A percentile compares a stretch with the other conserved stretches of the same genome.
Conservation (phyloP, 2,329 filamentous ascomycete species). For the Apiospora aurea region DNA sequence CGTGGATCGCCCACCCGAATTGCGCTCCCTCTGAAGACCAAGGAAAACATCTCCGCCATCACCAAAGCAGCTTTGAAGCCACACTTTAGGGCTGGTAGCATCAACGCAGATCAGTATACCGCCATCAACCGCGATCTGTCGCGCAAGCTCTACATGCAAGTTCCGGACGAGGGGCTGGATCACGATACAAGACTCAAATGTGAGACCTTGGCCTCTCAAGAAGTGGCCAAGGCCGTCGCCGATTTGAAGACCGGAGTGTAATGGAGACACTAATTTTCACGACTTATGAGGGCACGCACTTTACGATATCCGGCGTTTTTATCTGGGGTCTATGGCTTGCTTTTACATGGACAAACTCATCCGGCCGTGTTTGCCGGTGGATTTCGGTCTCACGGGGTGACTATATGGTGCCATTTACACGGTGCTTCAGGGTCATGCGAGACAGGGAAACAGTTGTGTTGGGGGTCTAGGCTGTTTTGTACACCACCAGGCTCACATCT, state of each 20-base stretch:
- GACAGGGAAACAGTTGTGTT: conserved; percentile 13
- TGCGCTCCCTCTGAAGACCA: conserved; percentile 78
- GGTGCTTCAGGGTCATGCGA: conserved; percentile 15
- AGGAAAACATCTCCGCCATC: conserved; percentile 87
- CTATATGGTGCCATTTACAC: conserved; percentile 6
- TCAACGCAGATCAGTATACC: conserved; percentile 90
- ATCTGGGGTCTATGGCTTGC: conserved; percentile 28
- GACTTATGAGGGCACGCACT: conserved; percentile 27
- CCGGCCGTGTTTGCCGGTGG: neutral
- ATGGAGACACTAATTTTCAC: conserved; percentile 29
- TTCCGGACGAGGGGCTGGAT: conserved; percentile 64
- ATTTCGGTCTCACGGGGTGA: conserved; percentile 3
- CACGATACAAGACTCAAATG: conserved; percentile 72
- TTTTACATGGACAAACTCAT: conserved; percentile 25
- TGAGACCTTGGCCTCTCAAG: conserved; percentile 78
- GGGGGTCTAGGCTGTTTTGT: conserved; percentile 11
- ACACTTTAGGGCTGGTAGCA: conserved; percentile 78
- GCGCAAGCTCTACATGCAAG: conserved; percentile 81
- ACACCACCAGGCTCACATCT: conserved; percentile 3
- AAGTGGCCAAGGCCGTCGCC: conserved; percentile 79
- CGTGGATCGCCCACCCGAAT: conserved; percentile 67
- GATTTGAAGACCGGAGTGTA: conserved; percentile 31
- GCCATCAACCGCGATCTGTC: conserved; percentile 91
- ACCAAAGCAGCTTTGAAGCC: conserved; percentile 85
- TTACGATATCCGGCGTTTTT: conserved; percentile 29